Evolutionary conservation across 2,329 filamentous ascomycete genomes (phyloP).

Genomic region (Aspergillus japonicus): DNA sequence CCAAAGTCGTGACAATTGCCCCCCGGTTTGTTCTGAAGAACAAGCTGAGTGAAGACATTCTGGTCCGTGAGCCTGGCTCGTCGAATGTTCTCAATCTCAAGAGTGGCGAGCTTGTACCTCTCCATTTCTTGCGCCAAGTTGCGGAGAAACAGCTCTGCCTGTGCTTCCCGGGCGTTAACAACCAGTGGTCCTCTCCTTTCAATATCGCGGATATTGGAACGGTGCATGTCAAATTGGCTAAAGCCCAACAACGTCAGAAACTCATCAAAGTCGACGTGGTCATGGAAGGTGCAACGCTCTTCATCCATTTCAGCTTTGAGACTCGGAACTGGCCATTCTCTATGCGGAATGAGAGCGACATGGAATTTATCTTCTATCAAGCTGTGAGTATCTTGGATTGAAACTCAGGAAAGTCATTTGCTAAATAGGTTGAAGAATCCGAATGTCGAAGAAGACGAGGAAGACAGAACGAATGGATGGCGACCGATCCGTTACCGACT

Average conservation of each 20-base stretch:
- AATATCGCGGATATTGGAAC: slow-evolving; percentile 94
- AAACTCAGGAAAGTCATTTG: not conserved
- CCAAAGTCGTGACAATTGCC: slow-evolving; percentile 88
- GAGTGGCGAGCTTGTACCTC: slow-evolving; percentile 74
- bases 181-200: slow-evolving; percentile 96
- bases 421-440: slow-evolving; percentile 57
- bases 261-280: slow-evolving; percentile 85
- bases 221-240: slow-evolving; percentile 89
- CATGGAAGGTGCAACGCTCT: slow-evolving; percentile 90
- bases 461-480: slow-evolving; percentile 77
- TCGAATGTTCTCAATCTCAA: slow-evolving; percentile 78
- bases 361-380: slow-evolving; percentile 95
- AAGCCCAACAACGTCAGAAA: slow-evolving; percentile 82
- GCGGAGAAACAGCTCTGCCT: slow-evolving; percentile 85
- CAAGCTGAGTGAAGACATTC: slow-evolving; percentile 81
- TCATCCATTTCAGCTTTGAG: slow-evolving; percentile 85
- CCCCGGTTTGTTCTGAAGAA: slow-evolving; percentile 94
- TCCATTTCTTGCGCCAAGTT: slow-evolving; percentile 85
- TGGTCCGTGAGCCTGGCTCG: slow-evolving; percentile 88
- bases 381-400: slow-evolving; percentile 48
- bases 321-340: slow-evolving; percentile 97
- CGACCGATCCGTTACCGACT: slow-evolving; percentile 88
- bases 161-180: slow-evolving; percentile 90
- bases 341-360: slow-evolving; percentile 97
- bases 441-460: slow-evolving; percentile 85